Evolutionary conservation across 768 basidiomycete species (phyloP).

Genomic region (Mycena venus): DNA sequence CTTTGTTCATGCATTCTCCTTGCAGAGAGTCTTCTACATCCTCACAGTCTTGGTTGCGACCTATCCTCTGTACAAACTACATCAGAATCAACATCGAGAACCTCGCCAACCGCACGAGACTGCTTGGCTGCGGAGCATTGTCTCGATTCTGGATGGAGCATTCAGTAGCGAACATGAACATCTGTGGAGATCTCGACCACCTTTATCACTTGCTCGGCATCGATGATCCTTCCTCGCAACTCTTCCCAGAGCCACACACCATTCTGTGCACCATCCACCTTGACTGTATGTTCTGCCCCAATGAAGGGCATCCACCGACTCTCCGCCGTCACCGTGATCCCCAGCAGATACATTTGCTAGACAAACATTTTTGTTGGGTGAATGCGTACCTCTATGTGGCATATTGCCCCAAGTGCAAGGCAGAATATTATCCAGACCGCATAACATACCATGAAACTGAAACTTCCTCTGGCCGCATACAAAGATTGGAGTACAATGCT

Average conservation of each 20-base stretch:
- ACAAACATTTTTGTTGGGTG: neutral
- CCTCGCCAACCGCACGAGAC: slow-evolving; percentile 23
- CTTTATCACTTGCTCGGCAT: neutral
- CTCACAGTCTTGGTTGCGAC: slow-evolving; percentile 13
- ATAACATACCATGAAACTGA: slow-evolving; percentile 16
- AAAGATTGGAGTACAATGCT: slow-evolving; percentile 27
- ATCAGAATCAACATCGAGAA: slow-evolving; percentile 15
- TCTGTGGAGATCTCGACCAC: neutral
- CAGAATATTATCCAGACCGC: slow-evolving; percentile 34
- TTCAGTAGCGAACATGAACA: slow-evolving; percentile 10
- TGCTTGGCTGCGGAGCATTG: slow-evolving; percentile 24
- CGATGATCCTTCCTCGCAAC: no score
- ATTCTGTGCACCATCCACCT: no score
- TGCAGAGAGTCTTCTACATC: slow-evolving; percentile 23
- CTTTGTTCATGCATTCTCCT: neutral
- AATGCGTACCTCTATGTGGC: slow-evolving; percentile 5
- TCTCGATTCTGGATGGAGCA: neutral
- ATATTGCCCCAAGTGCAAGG: slow-evolving; percentile 27
- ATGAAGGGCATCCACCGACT: neutral
- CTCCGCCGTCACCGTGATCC: neutral
- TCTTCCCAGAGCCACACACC: no score
- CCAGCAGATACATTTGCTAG: neutral
- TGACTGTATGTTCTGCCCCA: neutral
- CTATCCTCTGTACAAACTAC: slow-evolving; percentile 26
- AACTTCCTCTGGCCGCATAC: neutral